These are phyloP conservation scores for Chaetomiaceae sp. DNA, from an alignment of 2,329 filamentous ascomycete species.

Conservation along the genomic window DNA sequence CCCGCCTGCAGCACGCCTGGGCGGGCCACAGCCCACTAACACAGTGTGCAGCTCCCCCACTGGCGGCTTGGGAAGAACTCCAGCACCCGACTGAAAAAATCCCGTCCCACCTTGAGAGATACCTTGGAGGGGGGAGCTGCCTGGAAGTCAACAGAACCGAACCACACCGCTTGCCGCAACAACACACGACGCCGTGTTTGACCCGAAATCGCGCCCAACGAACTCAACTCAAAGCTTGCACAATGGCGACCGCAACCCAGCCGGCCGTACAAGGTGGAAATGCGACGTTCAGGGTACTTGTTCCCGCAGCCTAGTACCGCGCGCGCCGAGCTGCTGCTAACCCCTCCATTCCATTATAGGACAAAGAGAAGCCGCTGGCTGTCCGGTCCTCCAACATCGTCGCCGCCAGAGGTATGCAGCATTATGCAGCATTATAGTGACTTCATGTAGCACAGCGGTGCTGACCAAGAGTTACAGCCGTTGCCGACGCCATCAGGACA, in stretches of 20 bases:
- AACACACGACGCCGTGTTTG: slow-evolving; percentile 5
- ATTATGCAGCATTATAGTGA: background rate
- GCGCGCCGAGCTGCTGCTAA: slow-evolving; percentile 34
- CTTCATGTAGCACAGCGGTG: background rate
- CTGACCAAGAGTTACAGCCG: slow-evolving; percentile 52
- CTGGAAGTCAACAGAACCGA: slow-evolving; percentile 20
- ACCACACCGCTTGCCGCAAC: slow-evolving; percentile 11
- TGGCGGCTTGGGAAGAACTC: slow-evolving; percentile 24
- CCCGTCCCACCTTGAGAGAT: slow-evolving; percentile 23
- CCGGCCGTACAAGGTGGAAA: slow-evolving; percentile 42
- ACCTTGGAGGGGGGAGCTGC: slow-evolving; percentile 25
- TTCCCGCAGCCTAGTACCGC: slow-evolving; percentile 31
- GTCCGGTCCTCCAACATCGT: slow-evolving; percentile 96
- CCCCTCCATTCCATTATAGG: slow-evolving; percentile 43
- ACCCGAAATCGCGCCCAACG: background rate
- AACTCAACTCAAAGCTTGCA: slow-evolving; percentile 20
- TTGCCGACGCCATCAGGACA: slow-evolving; percentile 95
- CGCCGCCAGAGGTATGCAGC: slow-evolving; percentile 75
- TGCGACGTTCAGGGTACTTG: slow-evolving; percentile 54
- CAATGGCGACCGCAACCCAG: slow-evolving; percentile 44
- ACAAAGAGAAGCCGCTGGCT: slow-evolving; percentile 98
- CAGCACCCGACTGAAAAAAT: slow-evolving; percentile 26
- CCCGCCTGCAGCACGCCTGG: slow-evolving; percentile 12
- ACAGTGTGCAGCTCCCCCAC: too few relatives aligned
- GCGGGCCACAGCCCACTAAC: slow-evolving; percentile 12